Conservation (phyloP, 2,329 filamentous ascomycete genomes). For the Neopestalotiopsis sp. region DNA sequence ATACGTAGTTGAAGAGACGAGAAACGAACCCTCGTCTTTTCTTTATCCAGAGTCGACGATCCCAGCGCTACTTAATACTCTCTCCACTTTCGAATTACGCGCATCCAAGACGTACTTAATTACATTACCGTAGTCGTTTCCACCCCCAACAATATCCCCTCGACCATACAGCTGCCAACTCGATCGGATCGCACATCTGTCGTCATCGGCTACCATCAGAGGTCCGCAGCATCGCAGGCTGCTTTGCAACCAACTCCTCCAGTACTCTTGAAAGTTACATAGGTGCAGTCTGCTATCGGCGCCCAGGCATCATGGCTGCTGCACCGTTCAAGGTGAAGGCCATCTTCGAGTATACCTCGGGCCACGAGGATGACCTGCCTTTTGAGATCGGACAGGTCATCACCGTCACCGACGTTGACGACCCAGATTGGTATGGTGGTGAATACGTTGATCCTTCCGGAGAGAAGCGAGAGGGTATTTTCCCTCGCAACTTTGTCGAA, state of each 20-base stretch:
- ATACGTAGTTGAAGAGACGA: neutral
- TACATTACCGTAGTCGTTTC: neutral
- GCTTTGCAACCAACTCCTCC: neutral
- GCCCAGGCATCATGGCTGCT: slow-evolving; percentile 64
- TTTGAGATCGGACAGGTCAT: slow-evolving; percentile 89
- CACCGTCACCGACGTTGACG: slow-evolving; percentile 90
- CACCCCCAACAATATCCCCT: neutral
- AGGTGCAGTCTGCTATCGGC: slow-evolving; percentile 29
- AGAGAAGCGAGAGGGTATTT: slow-evolving; percentile 81
- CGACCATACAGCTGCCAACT: neutral
- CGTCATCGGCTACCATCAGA: slow-evolving; percentile 25
- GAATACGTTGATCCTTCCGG: slow-evolving; percentile 83
- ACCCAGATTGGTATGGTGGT: slow-evolving; percentile 91
- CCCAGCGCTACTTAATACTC: neutral
- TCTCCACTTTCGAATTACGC: slow-evolving; percentile 17
- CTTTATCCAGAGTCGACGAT: slow-evolving; percentile 23
- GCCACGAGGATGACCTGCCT: slow-evolving; percentile 92
- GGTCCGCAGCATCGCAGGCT: slow-evolving; percentile 20
- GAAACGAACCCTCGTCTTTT: slow-evolving; percentile 17
- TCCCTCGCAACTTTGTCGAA: slow-evolving; percentile 97
- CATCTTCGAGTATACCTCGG: slow-evolving; percentile 90
- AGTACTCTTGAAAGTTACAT: slow-evolving; percentile 10
- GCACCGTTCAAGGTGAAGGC: slow-evolving; percentile 92
- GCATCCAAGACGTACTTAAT: neutral
- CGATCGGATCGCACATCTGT: slow-evolving; percentile 27